A percentile compares a stretch with the other conserved stretches of the same genome.
phyloP scores from a whole-genome alignment of 305 asterid genomes.

The Fraxinus nigra region DNA sequence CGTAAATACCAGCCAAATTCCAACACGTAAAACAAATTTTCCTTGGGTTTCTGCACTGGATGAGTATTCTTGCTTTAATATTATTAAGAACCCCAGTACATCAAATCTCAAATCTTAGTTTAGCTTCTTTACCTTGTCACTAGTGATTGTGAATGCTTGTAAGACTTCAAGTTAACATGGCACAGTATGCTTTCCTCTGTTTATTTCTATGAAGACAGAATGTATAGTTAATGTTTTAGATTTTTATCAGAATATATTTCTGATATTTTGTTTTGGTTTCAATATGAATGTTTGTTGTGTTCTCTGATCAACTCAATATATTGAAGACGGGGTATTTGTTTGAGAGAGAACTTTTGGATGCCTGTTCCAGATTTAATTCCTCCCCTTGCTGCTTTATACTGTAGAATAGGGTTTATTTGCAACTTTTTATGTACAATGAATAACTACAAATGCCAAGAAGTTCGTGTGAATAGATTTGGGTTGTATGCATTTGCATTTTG shows the following conservation, averaged over 20 bases:
- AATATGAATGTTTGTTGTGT: neutral
- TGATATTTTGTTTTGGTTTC: slow-evolving; percentile 1
- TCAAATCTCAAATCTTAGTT: neutral
- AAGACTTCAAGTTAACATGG: neutral
- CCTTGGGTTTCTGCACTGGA: neutral
- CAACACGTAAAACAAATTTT: neutral
- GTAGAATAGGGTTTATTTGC: neutral
- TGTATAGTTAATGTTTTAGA: neutral
- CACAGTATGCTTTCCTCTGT: neutral
- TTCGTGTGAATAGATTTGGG: neutral
- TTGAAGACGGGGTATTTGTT: neutral
- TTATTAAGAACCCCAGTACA: neutral
- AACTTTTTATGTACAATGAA: neutral
- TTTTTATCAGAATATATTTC: neutral
- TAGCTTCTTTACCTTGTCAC: neutral
- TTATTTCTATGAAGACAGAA: neutral
- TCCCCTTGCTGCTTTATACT: neutral
- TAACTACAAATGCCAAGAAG: neutral
- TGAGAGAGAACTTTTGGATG: neutral
- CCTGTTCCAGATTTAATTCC: neutral
- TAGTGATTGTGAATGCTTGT: neutral
- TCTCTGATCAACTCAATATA: neutral
- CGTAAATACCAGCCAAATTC: neutral
- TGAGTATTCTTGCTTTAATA: neutral
- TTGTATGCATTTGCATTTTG: neutral